These are phyloP conservation scores for Aspergillus campestris DNA, from an alignment of 495 filamentous ascomycete genomes.

Conservation along the genomic window DNA sequence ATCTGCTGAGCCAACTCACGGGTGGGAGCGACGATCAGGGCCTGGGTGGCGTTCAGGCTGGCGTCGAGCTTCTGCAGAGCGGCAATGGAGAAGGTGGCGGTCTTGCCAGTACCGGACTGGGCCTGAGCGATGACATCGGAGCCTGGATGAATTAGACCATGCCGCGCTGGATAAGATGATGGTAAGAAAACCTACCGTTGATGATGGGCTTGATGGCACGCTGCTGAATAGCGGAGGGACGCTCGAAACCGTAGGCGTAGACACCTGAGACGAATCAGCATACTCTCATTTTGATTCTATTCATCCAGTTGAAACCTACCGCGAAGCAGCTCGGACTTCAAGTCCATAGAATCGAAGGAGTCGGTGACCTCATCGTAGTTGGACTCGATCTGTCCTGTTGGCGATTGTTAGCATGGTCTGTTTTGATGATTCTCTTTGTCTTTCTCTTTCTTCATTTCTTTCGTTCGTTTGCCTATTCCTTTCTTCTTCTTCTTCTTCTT, in stretches of 20 bases:
- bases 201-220: constrained; percentile 99
- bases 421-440: background rate
- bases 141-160: constrained; percentile 52
- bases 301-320: constrained; percentile 49
- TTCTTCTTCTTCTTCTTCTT: background rate
- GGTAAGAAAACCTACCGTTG: constrained; percentile 92
- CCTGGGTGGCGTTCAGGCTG: constrained; percentile 88
- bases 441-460: background rate
- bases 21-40: constrained; percentile 91
- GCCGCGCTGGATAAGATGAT: no score
- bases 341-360: constrained; percentile 95
- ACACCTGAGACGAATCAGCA: constrained; percentile 55
- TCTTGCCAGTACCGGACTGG: constrained; percentile 99
- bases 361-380: constrained; percentile 99
- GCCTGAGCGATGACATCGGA: constrained; percentile 99
- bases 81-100: constrained; percentile 97
- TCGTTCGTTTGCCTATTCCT: no score
- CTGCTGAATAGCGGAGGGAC: constrained; percentile 98
- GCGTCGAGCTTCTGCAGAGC: constrained; percentile 97
- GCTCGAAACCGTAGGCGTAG: constrained; percentile 99
- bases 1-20: constrained; percentile 98
- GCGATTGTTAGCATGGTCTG: background rate
- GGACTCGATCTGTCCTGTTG: constrained; percentile 91
- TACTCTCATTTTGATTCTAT: constrained; percentile 15
- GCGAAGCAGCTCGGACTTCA: constrained; percentile 93